Evolutionary conservation across 371 early-diverging fungal species (phyloP).

Genomic region (Mortierella sp.): DNA sequence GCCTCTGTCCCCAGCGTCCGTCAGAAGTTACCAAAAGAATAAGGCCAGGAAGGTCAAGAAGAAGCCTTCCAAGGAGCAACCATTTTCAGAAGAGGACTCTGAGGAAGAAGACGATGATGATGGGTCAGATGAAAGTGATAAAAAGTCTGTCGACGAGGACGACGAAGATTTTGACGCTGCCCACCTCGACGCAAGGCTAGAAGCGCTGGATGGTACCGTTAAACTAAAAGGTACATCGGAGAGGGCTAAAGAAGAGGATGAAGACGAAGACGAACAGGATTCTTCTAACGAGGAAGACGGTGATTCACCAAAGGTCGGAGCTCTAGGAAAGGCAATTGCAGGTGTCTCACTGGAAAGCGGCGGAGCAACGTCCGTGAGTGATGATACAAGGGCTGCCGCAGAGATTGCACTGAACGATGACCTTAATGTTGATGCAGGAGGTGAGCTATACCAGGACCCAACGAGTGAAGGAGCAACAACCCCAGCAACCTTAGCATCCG

Average conservation of each 20-base stretch:
- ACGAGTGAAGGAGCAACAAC: slow-evolving; percentile 14
- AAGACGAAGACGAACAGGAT: slow-evolving; percentile 25
- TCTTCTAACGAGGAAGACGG: slow-evolving; percentile 36
- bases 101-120: slow-evolving; percentile 33
- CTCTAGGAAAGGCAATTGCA: slow-evolving; percentile 8
- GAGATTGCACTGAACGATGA: slow-evolving; percentile 2
- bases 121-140: slow-evolving; percentile 37
- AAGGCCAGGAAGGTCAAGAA: slow-evolving; percentile 13
- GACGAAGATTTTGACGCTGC: slow-evolving; percentile 60
- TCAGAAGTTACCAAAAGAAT: slow-evolving; percentile 32
- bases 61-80: slow-evolving; percentile 10
- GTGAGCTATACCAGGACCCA: slow-evolving; percentile 29
- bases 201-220: slow-evolving; percentile 60
- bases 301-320: slow-evolving; percentile 23
- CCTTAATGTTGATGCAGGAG: background rate
- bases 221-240: slow-evolving; percentile 37
- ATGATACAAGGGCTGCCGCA: too few species aligned
- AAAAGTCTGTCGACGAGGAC: slow-evolving; percentile 54
- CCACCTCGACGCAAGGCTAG: slow-evolving; percentile 63
- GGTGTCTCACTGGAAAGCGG: slow-evolving; percentile 4
- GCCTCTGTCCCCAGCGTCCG: slow-evolving; percentile 48
- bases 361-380: background rate
- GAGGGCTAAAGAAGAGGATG: slow-evolving; percentile 40
- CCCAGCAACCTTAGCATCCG: background rate
- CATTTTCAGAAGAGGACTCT: slow-evolving; percentile 46